Base-by-base conservation (phyloP, 805 yeast genomes). In the Candida ortonii region DNA sequence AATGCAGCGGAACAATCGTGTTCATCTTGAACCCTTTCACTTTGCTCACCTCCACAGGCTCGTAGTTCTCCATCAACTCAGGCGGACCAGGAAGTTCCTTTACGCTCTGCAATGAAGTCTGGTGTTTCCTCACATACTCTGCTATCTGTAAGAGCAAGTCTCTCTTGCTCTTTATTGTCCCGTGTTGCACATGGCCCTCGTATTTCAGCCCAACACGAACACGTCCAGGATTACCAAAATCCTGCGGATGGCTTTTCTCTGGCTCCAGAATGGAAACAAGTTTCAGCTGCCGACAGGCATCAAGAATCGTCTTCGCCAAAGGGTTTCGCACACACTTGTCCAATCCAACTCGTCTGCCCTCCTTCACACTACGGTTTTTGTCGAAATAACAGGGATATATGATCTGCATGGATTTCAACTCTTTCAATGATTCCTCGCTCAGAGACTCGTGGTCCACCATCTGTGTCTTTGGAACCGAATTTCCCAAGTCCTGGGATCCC, bases 161-260 rank as follows among this genome's bases (percentile, higher is more conserved):
- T 49, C 94, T 76, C 56, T 89, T 88, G 43, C 72, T 75, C 34
- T 59, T 60, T 23, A 65, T 30, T n/a, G 35, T 16, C 17, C 53
- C 49, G 12, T 57, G 54, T 10, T 62, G 65, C 8, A 69, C 55
- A 17, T 59, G 49, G 2, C 76, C 78, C 30, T 72, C 71, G 38
- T 36, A 51, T 50, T 78, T 81, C 25, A 86, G 46, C 28, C 78
- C 65, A 15, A 88, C 82, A 47, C 95, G 76, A 22, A 93, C 89
- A 52, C 97, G 73, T n/a, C 98, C 98, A 4, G 97, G 94, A 55
- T 90, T 90, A 46, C 97, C 95, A 73, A 82, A 93, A 62, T 90
- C 97, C 59, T 89, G 95, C 9, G 97, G 97, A 62, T 90, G 98
- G 1, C 83, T 61, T 64, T 88, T 93, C 40, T 83, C 86, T 41